Evolutionary conservation across 139 green algal genomes (phyloP).

Genomic region (Chlamydomonas sphaeroides): DNA sequence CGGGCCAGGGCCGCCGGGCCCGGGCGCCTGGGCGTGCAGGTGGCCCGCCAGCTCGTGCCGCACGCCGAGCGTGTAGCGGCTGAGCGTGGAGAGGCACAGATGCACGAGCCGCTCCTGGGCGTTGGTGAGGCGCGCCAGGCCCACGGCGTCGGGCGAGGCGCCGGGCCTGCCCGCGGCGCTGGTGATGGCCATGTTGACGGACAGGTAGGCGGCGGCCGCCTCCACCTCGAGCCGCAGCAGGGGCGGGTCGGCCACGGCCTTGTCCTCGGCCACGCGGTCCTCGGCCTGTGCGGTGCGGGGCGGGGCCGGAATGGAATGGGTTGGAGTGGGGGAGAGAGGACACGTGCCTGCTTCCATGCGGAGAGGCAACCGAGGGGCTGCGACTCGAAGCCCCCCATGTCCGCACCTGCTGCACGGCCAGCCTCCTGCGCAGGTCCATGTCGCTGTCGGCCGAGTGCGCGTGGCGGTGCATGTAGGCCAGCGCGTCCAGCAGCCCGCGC

Average conservation of each 20-base stretch:
- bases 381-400: no score
- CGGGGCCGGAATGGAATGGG: no score
- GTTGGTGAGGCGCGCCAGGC: slow-evolving; percentile 19
- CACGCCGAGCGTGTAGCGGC: slow-evolving; percentile 34
- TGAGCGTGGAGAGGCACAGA: slow-evolving; percentile 78
- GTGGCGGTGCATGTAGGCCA: slow-evolving; percentile 73
- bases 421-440: slow-evolving; percentile 62
- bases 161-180: not conserved
- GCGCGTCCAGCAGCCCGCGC: slow-evolving; percentile 68
- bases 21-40: slow-evolving; percentile 1
- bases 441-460: slow-evolving; percentile 79
- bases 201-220: slow-evolving; percentile 86
- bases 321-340: no score
- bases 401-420: slow-evolving; percentile 66
- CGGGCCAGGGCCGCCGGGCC: not conserved
- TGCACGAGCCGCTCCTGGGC: slow-evolving; percentile 58
- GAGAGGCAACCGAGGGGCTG: no score
- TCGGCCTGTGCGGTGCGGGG: slow-evolving; percentile 72
- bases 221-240: slow-evolving; percentile 94
- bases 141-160: slow-evolving; percentile 5
- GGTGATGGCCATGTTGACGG: slow-evolving; percentile 54
- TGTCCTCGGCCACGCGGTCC: slow-evolving; percentile 64
- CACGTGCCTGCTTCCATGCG: no score
- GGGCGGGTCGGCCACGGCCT: slow-evolving; percentile 86
- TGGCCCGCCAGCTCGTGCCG: slow-evolving; percentile 28